These are phyloP conservation scores for Asclepias syriaca DNA, from an alignment of 257 asterid species.

Conservation along the genomic window DNA sequence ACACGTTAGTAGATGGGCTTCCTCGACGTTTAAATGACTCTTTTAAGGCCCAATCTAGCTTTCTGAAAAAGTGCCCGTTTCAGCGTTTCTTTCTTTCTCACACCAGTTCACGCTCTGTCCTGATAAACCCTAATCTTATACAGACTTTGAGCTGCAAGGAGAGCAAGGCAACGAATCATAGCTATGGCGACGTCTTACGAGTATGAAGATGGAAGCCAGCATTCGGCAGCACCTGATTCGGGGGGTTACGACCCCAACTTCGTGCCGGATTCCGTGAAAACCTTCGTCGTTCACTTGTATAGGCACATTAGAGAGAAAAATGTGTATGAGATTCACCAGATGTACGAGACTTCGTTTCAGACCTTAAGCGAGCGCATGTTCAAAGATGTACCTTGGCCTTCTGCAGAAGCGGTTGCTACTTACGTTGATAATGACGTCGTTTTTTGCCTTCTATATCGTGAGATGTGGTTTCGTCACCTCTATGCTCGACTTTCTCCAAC, in stretches of 20 bases:
- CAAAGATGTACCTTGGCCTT: constrained; percentile 92
- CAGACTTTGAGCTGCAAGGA: neutral
- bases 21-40: no score
- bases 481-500: constrained; percentile 85
- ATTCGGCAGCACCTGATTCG: constrained; percentile 32
- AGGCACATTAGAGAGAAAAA: constrained; percentile 95
- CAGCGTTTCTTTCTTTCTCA: neutral
- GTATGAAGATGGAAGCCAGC: constrained; percentile 39
- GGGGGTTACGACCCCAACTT: constrained; percentile 64
- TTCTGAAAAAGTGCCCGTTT: no score
- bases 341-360: constrained; percentile 88
- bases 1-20: no score
- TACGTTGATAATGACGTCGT: constrained; percentile 90
- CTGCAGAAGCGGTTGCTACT: constrained; percentile 79
- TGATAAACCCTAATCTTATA: constrained; percentile 15
- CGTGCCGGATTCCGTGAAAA: constrained; percentile 84
- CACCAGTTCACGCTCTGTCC: neutral
- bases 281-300: constrained; percentile 86
- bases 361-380: constrained; percentile 85
- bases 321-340: constrained; percentile 93
- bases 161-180: constrained; percentile 26
- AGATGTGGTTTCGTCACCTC: constrained; percentile 96
- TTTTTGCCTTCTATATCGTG: constrained; percentile 89
- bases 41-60: no score
- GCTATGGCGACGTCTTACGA: constrained; percentile 71